Base-by-base conservation (phyloP, 345 rosid genomes). In the Nasturtium officinale region DNA sequence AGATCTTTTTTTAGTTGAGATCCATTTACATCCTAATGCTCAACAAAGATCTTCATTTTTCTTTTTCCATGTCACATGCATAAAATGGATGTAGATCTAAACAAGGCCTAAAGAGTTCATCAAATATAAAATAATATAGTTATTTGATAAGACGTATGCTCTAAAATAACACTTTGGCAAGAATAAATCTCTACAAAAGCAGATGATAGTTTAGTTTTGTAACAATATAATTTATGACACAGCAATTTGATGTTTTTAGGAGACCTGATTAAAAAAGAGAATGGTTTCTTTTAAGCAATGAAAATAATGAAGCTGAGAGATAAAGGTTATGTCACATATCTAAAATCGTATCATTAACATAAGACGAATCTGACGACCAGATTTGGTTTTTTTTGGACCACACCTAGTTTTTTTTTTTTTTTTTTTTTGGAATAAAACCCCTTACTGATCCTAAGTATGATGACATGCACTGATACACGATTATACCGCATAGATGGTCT, bases 21-120 rank as follows among this genome's bases (percentile, higher is more conserved):
- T 45, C 35, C 58, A 21, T 33, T 30, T 46, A 45, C 46, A n/a
- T n/a, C n/a, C n/a, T n/a, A n/a, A n/a, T n/a, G n/a, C n/a, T n/a
- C n/a, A n/a, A n/a, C n/a, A n/a, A 53, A 30, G 4, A 64, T 32
- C 1, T 23, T 23, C 25, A 1, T 23, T 23, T 23, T 23, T 23
- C 25, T 2, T 1, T 56, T 43, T 6, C 6, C 37, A 35, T 23
- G 40, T 71, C 75, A 71, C 75, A 71, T 71, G 75, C 75, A 69
- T 16, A 46, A 45, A 37, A 3, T 37, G 57, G 18, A 26, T 69
- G 15, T 18, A 59, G 58, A 70, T 58, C 66, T 47, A 59, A 7
- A 47, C 7, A 33, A 10, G 17, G 5, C 16, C 1, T 13, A 57
- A 57, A 17, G 25, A 56, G 25, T n/a, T 56, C 5, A 23, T 23